Evolutionary conservation across 129 eudicot species (phyloP), one percentile per base, ranked within the genome.

Genomic region (Centrapalus pauciflorus): DNA sequence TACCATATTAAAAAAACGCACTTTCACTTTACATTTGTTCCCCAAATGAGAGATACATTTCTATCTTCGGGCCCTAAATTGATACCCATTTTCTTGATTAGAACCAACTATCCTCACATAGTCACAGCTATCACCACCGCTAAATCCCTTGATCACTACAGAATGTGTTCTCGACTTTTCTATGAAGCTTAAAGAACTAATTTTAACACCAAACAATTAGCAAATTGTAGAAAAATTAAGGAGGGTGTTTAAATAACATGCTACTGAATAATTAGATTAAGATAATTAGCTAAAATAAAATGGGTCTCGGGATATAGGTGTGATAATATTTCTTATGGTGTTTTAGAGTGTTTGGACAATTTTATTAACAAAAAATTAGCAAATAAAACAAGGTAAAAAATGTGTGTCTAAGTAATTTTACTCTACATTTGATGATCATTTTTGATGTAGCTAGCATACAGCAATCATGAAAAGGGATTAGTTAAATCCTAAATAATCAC

Each of bases 21-120:
- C 59, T 64, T 64, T 34, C 72, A 35, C 72, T 64, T 64, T 64
- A 55, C 46, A 54, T 64, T 27, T 64, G 78, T 73, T 64, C 72
- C 77, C 78, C 66, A 64, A n/a, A 20, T 40, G 34, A 9, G 50
- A 40, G 11, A 71, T 40, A 5, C 27, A 70, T 27, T 49, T 13
- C 27, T 40, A 55, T 38, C 27, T 69, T 54, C 14, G 32, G 77
- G 64, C 64, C 70, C 77, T 73, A 55, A 64, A 61, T 5, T 49
- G 41, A 61, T 71, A 61, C 69, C 24, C 25, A 24, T 45, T 34
- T 71, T 46, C 61, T 23, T 1, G 25, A 23, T 32, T 57, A n/a
- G n/a, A n/a, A n/a, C n/a, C n/a, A n/a, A n/a, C n/a, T n/a, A n/a
- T n/a, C n/a, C n/a, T n/a, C n/a, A n/a, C n/a, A n/a, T n/a, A n/a